Base-by-base conservation (phyloP, 495 filamentous ascomycete genomes). In the Astrocystis sublimbata region DNA sequence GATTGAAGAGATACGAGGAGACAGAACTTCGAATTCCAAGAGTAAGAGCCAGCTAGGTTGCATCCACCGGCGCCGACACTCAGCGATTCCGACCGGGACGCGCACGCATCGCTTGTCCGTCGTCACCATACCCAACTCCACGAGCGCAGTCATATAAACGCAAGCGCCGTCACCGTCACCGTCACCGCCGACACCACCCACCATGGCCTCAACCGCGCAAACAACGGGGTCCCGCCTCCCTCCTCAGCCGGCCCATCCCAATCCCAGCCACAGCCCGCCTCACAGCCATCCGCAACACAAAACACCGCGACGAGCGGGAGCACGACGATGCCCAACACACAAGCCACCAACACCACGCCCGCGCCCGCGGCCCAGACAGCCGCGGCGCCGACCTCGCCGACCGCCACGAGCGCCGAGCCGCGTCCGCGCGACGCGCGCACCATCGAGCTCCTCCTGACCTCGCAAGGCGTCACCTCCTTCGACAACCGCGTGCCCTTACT, bases 401-500 rank as follows among this genome's bases (percentile, higher is more conserved):
- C 82, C 38, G 46, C 60, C 28, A 58, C 30, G 64, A 69, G 52
- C 62, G 69, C 52, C 49, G 80, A 85, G 28, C 87, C 89, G 40
- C 90, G 92, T 2, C 94, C 94, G 7, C 90, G 93, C 68, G 93
- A 98, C 74, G 89, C 93, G 15, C 88, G 93, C 50, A 86, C 94
- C 31, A 85, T 98, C 66, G 93, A 98, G 74, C 88, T 97, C 61
- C 85, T 98, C 46, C 89, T 98, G 38, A 86, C 90, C 52, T 88
- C 87, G 1, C 88, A 94, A 51, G 93, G 93, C 67, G 92, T 97
- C 3, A 89, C 88, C 12, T 82, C 89, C 28, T 98, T 96, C 82
- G 92, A 97, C 78, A 91, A 92, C 69, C 92, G 94, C 61, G 92
- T 98, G 1, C 93, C 94, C 0, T 85, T 97, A 3, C 90, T 96